Conservation (phyloP, 441 rosid genomes). For the Gossypium trilobum region DNA sequence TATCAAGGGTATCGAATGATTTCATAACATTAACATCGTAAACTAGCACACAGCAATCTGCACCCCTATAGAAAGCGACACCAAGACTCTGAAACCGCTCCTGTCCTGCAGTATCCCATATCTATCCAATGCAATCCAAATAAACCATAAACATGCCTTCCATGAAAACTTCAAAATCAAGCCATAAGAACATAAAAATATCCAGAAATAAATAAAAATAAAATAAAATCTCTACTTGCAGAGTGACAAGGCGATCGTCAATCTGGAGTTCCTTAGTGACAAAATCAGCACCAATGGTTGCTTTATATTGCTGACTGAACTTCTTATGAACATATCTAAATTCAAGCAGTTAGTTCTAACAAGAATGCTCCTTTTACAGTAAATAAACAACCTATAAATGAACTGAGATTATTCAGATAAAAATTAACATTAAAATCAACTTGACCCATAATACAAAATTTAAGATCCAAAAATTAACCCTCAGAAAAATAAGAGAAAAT, state of each 20-base stretch:
- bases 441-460: neutral
- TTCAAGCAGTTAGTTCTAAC: conserved; percentile 26
- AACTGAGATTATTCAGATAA: neutral
- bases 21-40: conserved; percentile 80
- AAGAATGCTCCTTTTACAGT: neutral
- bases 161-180: conserved; percentile 3
- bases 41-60: conserved; percentile 93
- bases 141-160: neutral
- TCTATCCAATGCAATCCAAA: conserved; percentile 29
- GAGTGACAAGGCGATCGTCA: conserved; percentile 83
- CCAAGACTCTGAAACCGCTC: conserved; percentile 96
- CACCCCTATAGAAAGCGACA: conserved; percentile 90
- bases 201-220: neutral
- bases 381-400: neutral
- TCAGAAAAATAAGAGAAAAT: neutral
- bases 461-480: neutral
- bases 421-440: neutral
- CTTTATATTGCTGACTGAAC: conserved; percentile 93
- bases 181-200: neutral
- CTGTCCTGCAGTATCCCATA: conserved; percentile 99
- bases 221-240: conserved; percentile 46
- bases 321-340: conserved; percentile 84
- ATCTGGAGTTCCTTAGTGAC: conserved; percentile 91
- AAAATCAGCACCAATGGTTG: conserved; percentile 95
- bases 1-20: conserved; percentile 85